phyloP scores from a whole-genome alignment of 495 filamentous ascomycete genomes.

The Talaromyces liani region DNA sequence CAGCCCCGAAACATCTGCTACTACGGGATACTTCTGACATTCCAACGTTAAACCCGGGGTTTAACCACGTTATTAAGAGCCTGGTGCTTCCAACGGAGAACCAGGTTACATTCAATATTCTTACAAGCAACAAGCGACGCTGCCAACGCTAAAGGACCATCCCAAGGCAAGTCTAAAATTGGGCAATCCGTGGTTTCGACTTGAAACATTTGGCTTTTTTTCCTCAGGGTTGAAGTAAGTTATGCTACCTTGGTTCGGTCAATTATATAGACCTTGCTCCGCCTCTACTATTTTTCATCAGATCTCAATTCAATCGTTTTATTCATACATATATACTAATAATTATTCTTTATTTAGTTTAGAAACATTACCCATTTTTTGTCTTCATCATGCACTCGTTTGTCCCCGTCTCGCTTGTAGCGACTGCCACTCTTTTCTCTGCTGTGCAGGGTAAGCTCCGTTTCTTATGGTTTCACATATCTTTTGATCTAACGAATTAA shows the following conservation, averaged over 20 bases:
- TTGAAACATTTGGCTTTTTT: not conserved
- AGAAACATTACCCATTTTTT: not conserved
- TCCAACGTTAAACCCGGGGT: not conserved
- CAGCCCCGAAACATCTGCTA: not conserved
- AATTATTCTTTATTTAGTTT: not conserved
- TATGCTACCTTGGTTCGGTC: not conserved
- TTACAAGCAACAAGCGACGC: not conserved
- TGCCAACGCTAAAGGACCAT: not conserved
- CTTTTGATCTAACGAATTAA: not conserved
- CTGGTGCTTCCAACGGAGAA: not conserved
- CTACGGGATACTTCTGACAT: not conserved
- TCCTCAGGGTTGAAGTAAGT: not conserved
- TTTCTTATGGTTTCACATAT: no score
- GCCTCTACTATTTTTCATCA: not conserved
- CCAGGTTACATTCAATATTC: not conserved
- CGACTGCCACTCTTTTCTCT: constrained; percentile 5
- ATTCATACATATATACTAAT: not conserved
- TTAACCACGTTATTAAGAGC: not conserved
- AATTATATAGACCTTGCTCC: not conserved
- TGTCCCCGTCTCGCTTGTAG: constrained; percentile 3
- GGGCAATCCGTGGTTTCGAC: not conserved
- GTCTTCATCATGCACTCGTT: constrained; percentile 3
- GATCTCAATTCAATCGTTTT: not conserved
- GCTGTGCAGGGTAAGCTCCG: constrained; percentile 4
- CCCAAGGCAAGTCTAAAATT: not conserved